A percentile compares a stretch with the other conserved stretches of the same genome.
These are phyloP conservation scores for Aotearoamyces nothofagi DNA, from an alignment of 2,329 filamentous ascomycete species.

Conservation along the genomic window DNA sequence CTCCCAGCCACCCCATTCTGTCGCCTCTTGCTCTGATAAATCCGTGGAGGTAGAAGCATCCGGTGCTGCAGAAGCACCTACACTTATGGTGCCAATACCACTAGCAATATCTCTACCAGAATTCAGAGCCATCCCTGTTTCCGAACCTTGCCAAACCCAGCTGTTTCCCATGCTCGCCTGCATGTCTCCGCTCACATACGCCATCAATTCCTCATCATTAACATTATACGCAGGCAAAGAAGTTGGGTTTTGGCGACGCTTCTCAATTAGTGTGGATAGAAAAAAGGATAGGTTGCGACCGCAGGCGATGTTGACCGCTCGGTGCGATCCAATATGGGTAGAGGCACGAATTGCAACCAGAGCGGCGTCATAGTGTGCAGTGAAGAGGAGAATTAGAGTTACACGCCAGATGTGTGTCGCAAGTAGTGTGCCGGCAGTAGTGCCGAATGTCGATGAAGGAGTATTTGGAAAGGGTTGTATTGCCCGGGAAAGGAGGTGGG, in stretches of 20 bases:
- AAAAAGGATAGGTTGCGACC: conserved; percentile 77
- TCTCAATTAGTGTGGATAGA: conserved; percentile 46
- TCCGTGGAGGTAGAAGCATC: too few species aligned
- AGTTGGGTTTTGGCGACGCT: conserved; percentile 24
- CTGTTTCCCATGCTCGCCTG: conserved; percentile 63
- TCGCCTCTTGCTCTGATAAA: conserved; percentile 35
- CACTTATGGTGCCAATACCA: too few species aligned
- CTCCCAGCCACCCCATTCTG: conserved; percentile 69
- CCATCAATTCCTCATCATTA: conserved; percentile 75
- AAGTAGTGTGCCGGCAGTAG: conserved; percentile 49
- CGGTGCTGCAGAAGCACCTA: too few species aligned
- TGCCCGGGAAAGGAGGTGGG: conserved; percentile 55
- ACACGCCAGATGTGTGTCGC: conserved; percentile 82
- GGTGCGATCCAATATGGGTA: conserved; percentile 51
- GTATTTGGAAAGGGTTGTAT: conserved; percentile 24
- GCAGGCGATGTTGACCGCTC: conserved; percentile 62
- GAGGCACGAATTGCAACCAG: conserved; percentile 58
- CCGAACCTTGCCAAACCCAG: conserved; percentile 68
- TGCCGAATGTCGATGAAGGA: conserved; percentile 18
- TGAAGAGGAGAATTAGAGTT: conserved; percentile 63
- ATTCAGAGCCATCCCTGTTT: conserved; percentile 23
- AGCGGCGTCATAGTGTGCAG: conserved; percentile 58
- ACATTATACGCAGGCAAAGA: conserved; percentile 13
- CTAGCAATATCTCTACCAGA: too few species aligned
- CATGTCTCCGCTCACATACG: conserved; percentile 73